Conservation (phyloP, 345 rosid species). For the Erucastrum elatum region DNA sequence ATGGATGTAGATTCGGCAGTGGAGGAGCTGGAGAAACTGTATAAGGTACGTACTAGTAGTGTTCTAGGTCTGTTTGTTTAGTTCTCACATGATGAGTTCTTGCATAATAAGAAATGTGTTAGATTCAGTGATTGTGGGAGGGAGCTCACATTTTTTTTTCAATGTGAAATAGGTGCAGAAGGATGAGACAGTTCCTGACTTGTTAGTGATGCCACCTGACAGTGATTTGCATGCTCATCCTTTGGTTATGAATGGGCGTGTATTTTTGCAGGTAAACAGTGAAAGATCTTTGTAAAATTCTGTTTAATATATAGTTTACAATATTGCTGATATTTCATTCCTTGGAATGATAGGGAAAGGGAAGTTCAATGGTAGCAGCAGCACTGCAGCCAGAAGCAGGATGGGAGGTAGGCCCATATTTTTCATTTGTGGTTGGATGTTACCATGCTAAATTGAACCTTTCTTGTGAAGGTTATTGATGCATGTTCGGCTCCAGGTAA, state of each 20-base stretch:
- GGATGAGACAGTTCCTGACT: slow-evolving; percentile 71
- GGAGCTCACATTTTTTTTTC: background rate
- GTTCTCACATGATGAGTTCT: too few relatives aligned
- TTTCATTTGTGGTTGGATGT: background rate
- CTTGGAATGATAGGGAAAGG: slow-evolving; percentile 66
- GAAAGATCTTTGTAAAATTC: background rate
- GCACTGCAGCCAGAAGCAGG: background rate
- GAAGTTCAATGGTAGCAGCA: slow-evolving; percentile 94
- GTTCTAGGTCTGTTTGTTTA: too few relatives aligned
- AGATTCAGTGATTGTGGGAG: background rate
- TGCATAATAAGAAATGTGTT: background rate
- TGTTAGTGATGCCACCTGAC: slow-evolving; percentile 73
- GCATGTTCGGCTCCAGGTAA: background rate
- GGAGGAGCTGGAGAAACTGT: slow-evolving; percentile 57
- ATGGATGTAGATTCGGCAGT: slow-evolving; percentile 65
- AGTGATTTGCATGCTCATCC: slow-evolving; percentile 86
- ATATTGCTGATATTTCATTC: slow-evolving; percentile 1
- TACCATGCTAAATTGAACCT: background rate
- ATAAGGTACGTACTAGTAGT: slow-evolving; percentile 48
- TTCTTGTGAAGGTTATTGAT: background rate
- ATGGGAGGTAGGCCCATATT: background rate
- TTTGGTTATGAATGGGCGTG: slow-evolving; percentile 65
- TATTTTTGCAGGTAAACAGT: slow-evolving; percentile 71
- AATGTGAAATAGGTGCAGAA: slow-evolving; percentile 56
- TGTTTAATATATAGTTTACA: background rate